Percentiles rank a stretch among this genome's conserved stretches.
Evolutionary conservation across 2,329 filamentous ascomycete genomes (phyloP).

Genomic region (Periconia digitata): DNA sequence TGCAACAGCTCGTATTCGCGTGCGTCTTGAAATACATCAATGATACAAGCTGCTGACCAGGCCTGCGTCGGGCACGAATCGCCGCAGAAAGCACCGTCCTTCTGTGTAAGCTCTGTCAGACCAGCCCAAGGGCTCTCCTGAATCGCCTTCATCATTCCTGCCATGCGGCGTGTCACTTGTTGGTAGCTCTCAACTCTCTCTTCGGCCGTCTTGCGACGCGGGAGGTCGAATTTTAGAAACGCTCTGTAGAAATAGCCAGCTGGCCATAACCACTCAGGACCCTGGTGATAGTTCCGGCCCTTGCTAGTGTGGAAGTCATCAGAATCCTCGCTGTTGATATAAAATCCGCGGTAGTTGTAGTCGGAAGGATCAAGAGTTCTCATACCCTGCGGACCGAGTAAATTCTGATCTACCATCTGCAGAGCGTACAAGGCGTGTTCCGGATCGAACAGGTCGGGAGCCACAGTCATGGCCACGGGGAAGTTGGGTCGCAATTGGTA

Average conservation of each 20-base stretch:
- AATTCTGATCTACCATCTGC: constrained; percentile 73
- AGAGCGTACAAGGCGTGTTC: constrained; percentile 78
- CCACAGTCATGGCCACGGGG: constrained; percentile 91
- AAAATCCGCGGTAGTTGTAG: constrained; percentile 90
- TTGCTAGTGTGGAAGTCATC: constrained; percentile 89
- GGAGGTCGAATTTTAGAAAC: constrained; percentile 84
- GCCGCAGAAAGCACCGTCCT: constrained; percentile 76
- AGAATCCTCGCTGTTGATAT: constrained; percentile 92
- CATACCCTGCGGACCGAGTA: constrained; percentile 91
- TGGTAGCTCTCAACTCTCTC: constrained; percentile 87
- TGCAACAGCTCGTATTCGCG: constrained; percentile 32
- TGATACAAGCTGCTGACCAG: constrained; percentile 92
- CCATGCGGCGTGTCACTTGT: constrained; percentile 82
- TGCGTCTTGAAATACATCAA: constrained; percentile 95
- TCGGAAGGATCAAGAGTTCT: constrained; percentile 91
- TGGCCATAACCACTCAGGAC: constrained; percentile 97
- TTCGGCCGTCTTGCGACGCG: constrained; percentile 65
- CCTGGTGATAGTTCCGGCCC: constrained; percentile 96
- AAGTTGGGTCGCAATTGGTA: constrained; percentile 96
- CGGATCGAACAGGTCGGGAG: constrained; percentile 81
- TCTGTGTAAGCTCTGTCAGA: constrained; percentile 89
- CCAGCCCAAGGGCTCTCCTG: constrained; percentile 82
- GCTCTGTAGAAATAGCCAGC: constrained; percentile 94
- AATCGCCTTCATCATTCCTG: constrained; percentile 84
- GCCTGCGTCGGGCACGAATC: constrained; percentile 97